Percentiles rank a stretch among this genome's conserved stretches.
Evolutionary conservation across 306 rosid genomes (phyloP).

Genomic region (Cicer pinnatifidum): DNA sequence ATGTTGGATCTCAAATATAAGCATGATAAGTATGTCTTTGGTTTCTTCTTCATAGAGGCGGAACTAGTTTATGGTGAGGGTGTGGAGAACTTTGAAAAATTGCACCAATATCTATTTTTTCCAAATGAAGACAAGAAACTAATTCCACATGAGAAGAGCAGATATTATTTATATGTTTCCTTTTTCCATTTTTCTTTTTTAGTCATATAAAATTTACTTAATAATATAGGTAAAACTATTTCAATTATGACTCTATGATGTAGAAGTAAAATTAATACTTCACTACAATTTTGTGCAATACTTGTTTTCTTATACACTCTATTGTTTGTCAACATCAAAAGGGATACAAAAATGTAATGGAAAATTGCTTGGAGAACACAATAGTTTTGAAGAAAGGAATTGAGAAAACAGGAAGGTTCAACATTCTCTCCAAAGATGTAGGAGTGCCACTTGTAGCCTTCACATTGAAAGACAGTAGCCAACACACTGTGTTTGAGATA

Average conservation of each 20-base stretch:
- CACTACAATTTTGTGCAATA: not conserved
- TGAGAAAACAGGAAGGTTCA: constrained; percentile 63
- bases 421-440: constrained; percentile 71
- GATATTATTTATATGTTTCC: too few species aligned
- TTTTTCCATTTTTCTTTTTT: not conserved
- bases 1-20: constrained; percentile 1
- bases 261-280: not conserved
- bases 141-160: too few species aligned
- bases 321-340: constrained; percentile 33
- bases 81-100: too few species aligned
- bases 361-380: constrained; percentile 69
- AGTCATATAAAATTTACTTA: not conserved
- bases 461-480: constrained; percentile 75
- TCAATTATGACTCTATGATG: not conserved
- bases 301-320: constrained; percentile 12
- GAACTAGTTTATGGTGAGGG: too few species aligned
- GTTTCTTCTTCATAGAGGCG: not conserved
- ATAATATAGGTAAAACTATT: not conserved
- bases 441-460: constrained; percentile 89
- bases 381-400: constrained; percentile 66
- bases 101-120: too few species aligned
- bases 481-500: constrained; percentile 76
- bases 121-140: too few species aligned
- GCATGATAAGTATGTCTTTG: constrained; percentile 12
- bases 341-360: constrained; percentile 85